Evolutionary conservation across 139 green algal species (phyloP).

Genomic region (Chlamydomonas sphaeroides): DNA sequence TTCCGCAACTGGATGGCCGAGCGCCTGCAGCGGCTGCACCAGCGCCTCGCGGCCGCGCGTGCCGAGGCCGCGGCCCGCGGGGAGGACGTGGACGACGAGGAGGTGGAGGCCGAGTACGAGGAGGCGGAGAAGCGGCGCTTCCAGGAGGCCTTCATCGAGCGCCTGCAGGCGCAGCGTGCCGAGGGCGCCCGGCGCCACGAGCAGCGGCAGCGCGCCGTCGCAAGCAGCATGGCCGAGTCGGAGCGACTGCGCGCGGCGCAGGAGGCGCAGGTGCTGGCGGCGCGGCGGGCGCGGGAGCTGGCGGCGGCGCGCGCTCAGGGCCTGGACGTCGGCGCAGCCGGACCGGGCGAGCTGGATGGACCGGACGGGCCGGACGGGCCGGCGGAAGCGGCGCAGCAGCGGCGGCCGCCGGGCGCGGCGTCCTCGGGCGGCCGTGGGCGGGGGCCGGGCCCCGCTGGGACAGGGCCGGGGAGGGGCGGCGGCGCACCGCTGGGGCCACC

Average conservation of each 20-base stretch:
- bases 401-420: too few species aligned
- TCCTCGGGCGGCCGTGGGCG: too few species aligned
- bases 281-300: too few species aligned
- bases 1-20: constrained; percentile 9
- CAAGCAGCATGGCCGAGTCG: not conserved
- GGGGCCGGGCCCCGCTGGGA: too few species aligned
- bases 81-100: not conserved
- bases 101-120: not conserved
- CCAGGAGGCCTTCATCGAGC: not conserved
- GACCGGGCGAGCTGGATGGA: too few species aligned
- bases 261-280: not conserved
- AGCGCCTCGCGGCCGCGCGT: not conserved
- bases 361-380: not conserved
- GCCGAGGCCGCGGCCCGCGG: not conserved
- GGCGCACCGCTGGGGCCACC: too few species aligned
- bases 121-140: constrained; percentile 8
- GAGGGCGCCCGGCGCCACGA: not conserved
- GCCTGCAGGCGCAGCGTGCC: not conserved
- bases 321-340: too few species aligned
- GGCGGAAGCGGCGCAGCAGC: not conserved
- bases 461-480: too few species aligned
- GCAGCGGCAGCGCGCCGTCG: not conserved
- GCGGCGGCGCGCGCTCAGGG: too few species aligned
- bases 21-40: constrained; percentile 4
- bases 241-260: too few species aligned